Evolutionary conservation across 2,329 filamentous ascomycete species (phyloP).

Genomic region (Colletotrichum simmondsii): DNA sequence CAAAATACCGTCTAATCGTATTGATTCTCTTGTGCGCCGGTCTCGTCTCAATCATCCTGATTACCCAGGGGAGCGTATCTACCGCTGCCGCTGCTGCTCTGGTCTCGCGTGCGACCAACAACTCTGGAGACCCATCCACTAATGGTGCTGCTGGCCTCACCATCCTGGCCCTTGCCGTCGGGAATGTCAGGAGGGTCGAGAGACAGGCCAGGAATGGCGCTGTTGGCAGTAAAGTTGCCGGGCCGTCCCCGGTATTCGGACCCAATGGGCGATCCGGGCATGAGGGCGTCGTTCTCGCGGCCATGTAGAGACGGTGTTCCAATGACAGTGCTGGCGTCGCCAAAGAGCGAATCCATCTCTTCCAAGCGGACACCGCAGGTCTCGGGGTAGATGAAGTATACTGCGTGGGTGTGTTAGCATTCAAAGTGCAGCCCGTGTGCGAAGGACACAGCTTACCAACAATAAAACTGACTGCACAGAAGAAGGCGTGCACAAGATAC

Average conservation of each 20-base stretch:
- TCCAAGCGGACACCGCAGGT: conserved; percentile 95
- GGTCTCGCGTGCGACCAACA: conserved; percentile 50
- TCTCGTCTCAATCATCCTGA: conserved; percentile 46
- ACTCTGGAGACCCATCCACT: conserved; percentile 61
- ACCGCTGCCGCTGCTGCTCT: conserved; percentile 46
- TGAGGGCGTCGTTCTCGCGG: conserved; percentile 81
- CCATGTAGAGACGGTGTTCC: conserved; percentile 78
- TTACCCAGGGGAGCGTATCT: conserved; percentile 52
- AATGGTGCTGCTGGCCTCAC: conserved; percentile 53
- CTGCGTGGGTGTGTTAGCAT: conserved; percentile 56
- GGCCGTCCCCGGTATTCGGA: conserved; percentile 74
- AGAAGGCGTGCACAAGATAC: conserved; percentile 96
- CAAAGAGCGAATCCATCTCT: conserved; percentile 96
- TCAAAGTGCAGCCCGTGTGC: conserved; percentile 21
- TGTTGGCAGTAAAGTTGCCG: conserved; percentile 65
- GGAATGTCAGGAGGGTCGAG: conserved; percentile 80
- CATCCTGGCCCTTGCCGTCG: conserved; percentile 54
- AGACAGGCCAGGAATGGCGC: conserved; percentile 81
- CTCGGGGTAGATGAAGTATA: conserved; percentile 97
- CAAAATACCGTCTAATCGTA: conserved; percentile 38
- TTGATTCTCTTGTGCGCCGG: conserved; percentile 8
- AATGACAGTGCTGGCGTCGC: conserved; percentile 87
- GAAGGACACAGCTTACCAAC: conserved; percentile 76
- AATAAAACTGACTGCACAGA: conserved; percentile 94
- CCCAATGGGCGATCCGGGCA: conserved; percentile 82